phyloP scores from a whole-genome alignment of 139 green algal species.

The Chlorella sp. region DNA sequence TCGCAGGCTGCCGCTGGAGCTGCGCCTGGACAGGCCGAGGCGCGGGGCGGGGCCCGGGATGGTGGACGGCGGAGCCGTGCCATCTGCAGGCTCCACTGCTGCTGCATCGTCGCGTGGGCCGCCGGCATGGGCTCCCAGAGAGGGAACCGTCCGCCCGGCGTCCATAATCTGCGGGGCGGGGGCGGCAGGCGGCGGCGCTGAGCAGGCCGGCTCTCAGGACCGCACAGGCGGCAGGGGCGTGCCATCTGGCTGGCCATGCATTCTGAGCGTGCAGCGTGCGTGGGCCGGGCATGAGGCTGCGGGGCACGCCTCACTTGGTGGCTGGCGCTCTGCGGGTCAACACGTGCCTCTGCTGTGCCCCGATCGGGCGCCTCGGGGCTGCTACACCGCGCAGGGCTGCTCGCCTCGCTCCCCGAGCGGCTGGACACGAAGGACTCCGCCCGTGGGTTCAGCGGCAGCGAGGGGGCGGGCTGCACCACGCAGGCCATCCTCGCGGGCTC shows the following conservation, averaged over 20 bases:
- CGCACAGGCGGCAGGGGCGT: too few relatives aligned
- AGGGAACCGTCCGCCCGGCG: too few relatives aligned
- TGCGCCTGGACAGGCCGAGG: not conserved
- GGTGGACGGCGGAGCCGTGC: not conserved
- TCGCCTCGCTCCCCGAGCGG: not conserved
- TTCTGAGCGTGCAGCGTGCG: too few relatives aligned
- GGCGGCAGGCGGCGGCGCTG: too few relatives aligned
- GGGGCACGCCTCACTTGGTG: too few relatives aligned
- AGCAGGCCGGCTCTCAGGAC: too few relatives aligned
- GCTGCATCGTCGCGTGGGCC: not conserved
- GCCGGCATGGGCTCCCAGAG: not conserved
- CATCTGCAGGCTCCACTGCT: not conserved
- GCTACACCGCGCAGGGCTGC: constrained; percentile 15
- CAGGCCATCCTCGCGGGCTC: not conserved
- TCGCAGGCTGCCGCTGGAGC: constrained; percentile 25
- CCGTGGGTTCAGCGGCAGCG: constrained; percentile 2
- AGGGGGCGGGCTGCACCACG: not conserved
- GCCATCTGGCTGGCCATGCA: too few relatives aligned
- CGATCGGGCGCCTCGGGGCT: not conserved
- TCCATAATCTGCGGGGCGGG: too few relatives aligned
- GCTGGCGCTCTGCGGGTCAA: too few relatives aligned
- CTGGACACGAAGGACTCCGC: constrained; percentile 6
- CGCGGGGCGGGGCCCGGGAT: constrained; percentile 8
- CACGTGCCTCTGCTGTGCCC: too few relatives aligned
- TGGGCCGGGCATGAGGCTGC: too few relatives aligned